phyloP scores from a whole-genome alignment of 2,329 filamentous ascomycete genomes.

The Penicillium thymicola region DNA sequence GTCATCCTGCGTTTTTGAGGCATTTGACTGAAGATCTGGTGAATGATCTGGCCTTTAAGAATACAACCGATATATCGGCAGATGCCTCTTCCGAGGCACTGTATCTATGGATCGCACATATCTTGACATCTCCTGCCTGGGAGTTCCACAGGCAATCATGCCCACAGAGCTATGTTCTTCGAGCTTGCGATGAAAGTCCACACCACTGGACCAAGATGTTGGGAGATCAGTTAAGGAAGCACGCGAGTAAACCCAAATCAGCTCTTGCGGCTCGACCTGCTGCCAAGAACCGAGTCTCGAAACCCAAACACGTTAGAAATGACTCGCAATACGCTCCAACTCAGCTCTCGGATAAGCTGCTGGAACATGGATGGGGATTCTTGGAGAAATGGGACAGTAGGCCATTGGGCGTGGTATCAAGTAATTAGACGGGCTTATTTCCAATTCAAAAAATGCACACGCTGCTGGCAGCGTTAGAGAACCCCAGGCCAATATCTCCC shows the following conservation, averaged over 20 bases:
- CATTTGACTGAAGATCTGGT: constrained; percentile 42
- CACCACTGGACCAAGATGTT: constrained; percentile 33
- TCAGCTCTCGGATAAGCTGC: constrained; percentile 22
- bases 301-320: not conserved
- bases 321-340: not conserved
- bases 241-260: not conserved
- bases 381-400: constrained; percentile 32
- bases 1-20: constrained; percentile 35
- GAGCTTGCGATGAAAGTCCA: constrained; percentile 32
- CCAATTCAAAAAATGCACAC: constrained; percentile 3
- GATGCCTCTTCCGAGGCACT: constrained; percentile 43
- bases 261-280: not conserved
- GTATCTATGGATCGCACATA: constrained; percentile 50
- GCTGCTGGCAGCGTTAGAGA: constrained; percentile 22
- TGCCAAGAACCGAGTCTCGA: constrained; percentile 1
- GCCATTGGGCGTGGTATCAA: constrained; percentile 31
- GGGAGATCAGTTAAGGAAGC: constrained; percentile 16
- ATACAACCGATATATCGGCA: constrained; percentile 16
- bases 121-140: constrained; percentile 44
- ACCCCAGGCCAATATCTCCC: not conserved
- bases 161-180: constrained; percentile 33
- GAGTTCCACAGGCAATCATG: constrained; percentile 26
- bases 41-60: constrained; percentile 31
- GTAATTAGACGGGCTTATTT: constrained; percentile 10
- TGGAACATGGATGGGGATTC: constrained; percentile 30